Conservation (phyloP, 208 protist genomes). For the Acanthamoeba culbertsoni region DNA sequence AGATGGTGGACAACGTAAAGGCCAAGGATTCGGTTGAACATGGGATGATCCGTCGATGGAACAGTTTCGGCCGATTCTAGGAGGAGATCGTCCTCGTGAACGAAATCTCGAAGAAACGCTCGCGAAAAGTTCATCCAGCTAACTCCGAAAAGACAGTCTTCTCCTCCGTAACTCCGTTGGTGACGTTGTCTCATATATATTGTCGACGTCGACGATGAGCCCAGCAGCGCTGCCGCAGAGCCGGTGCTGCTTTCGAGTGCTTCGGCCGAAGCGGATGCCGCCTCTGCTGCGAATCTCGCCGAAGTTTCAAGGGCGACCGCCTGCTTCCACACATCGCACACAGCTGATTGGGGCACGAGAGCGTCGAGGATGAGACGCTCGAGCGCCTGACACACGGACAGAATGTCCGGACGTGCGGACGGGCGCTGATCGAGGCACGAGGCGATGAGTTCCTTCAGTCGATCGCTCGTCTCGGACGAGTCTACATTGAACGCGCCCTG, state of each 20-base stretch:
- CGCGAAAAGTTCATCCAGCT: neutral
- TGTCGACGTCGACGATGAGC: neutral
- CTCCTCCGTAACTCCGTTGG: neutral
- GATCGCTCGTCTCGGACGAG: neutral
- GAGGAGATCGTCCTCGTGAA: neutral
- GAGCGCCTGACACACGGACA: neutral
- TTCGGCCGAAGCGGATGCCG: neutral
- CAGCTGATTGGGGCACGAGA: neutral
- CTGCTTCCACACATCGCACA: neutral
- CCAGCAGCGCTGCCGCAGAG: neutral
- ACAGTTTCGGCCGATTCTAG: neutral
- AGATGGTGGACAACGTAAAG: slow-evolving; percentile 34
- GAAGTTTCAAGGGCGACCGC: neutral
- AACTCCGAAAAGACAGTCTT: neutral
- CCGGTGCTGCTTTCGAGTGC: neutral
- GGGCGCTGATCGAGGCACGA: slow-evolving; percentile 16
- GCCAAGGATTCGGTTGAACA: neutral
- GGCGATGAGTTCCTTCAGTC: neutral
- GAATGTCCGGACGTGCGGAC: neutral
- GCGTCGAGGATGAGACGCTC: neutral
- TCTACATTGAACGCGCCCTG: neutral
- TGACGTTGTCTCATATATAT: neutral
- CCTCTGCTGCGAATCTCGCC: neutral
- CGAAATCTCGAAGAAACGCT: neutral
- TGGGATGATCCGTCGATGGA: neutral